These are phyloP conservation scores for Macadamia integrifolia DNA, from an alignment of 164 flowering plant species.

Conservation along the genomic window DNA sequence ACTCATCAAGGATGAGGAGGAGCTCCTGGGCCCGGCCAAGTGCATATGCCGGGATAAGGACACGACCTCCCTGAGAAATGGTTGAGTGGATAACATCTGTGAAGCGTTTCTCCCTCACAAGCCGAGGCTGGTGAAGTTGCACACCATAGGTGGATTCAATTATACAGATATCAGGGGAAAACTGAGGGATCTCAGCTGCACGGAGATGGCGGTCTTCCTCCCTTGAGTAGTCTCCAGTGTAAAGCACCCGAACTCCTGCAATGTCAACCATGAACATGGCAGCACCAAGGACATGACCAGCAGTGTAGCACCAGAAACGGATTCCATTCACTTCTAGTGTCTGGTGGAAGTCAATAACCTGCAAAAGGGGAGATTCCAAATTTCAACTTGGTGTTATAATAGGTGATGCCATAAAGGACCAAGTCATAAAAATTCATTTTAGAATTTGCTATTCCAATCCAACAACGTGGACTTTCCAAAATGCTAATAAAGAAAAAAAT, in stretches of 20 bases:
- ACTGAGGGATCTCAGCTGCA: conserved; percentile 90
- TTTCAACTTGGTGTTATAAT: too few relatives aligned
- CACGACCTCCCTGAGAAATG: conserved; percentile 89
- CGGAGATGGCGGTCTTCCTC: conserved; percentile 98
- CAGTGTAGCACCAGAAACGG: conserved; percentile 98
- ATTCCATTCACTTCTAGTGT: conserved; percentile 93
- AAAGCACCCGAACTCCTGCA: conserved; percentile 94
- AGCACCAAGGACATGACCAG: conserved; percentile 99
- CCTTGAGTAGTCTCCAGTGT: conserved; percentile 96
- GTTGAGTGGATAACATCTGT: conserved; percentile 87
- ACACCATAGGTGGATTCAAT: conserved; percentile 96
- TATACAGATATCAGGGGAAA: conserved; percentile 91
- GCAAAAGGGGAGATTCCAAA: conserved; percentile 8
- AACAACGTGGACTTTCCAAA: too few relatives aligned
- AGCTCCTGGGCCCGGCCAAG: conserved; percentile 99
- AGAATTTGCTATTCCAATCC: too few relatives aligned
- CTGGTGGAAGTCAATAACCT: conserved; percentile 98
- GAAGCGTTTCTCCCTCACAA: conserved; percentile 79
- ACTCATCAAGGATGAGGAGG: conserved; percentile 90
- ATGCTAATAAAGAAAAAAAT: too few relatives aligned
- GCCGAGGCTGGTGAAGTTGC: conserved; percentile 89
- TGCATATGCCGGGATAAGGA: conserved; percentile 90
- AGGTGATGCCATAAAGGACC: too few relatives aligned
- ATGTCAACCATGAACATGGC: conserved; percentile 99
- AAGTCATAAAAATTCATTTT: too few relatives aligned